Conservation (phyloP, 2,329 filamentous ascomycete genomes). For the Pyricularia sp. region DNA sequence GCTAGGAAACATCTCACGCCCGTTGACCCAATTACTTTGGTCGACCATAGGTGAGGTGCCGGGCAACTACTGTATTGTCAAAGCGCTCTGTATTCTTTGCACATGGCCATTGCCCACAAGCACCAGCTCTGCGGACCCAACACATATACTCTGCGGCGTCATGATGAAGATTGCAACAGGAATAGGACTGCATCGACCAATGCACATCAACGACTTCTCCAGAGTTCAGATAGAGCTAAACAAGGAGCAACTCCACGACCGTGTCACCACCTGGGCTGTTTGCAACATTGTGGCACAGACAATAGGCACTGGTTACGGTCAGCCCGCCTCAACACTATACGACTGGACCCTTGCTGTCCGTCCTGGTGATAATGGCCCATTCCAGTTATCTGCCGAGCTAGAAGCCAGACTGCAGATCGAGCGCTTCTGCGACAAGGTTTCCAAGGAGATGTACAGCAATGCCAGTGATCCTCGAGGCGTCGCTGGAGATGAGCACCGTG, state of each 20-base stretch:
- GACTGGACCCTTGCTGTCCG: slow-evolving; percentile 58
- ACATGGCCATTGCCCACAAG: slow-evolving; percentile 77
- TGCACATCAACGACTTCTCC: slow-evolving; percentile 73
- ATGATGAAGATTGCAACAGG: slow-evolving; percentile 84
- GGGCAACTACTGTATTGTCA: slow-evolving; percentile 68
- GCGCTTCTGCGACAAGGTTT: slow-evolving; percentile 64
- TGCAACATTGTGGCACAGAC: slow-evolving; percentile 76
- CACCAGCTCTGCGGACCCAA: slow-evolving; percentile 66
- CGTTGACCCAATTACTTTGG: slow-evolving; percentile 61
- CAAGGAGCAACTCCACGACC: slow-evolving; percentile 66
- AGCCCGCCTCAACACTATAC: slow-evolving; percentile 65
- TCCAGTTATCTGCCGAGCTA: slow-evolving; percentile 47
- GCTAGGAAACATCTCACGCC: slow-evolving; percentile 53
- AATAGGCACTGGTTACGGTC: slow-evolving; percentile 71
- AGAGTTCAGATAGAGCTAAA: slow-evolving; percentile 61
- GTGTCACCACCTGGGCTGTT: slow-evolving; percentile 70
- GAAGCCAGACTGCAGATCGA: slow-evolving; percentile 59
- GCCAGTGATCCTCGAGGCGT: slow-evolving; percentile 59
- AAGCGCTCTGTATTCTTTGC: slow-evolving; percentile 66
- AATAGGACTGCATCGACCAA: slow-evolving; percentile 68
- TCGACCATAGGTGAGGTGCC: slow-evolving; percentile 64
- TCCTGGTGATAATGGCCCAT: slow-evolving; percentile 45
- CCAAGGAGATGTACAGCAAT: slow-evolving; percentile 68
- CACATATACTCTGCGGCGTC: slow-evolving; percentile 66
- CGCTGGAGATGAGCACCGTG: slow-evolving; percentile 52